Percentiles rank a stretch among this genome's conserved stretches.
phyloP scores from a whole-genome alignment of 1,284 basidiomycete genomes.

The Boletus sp. region DNA sequence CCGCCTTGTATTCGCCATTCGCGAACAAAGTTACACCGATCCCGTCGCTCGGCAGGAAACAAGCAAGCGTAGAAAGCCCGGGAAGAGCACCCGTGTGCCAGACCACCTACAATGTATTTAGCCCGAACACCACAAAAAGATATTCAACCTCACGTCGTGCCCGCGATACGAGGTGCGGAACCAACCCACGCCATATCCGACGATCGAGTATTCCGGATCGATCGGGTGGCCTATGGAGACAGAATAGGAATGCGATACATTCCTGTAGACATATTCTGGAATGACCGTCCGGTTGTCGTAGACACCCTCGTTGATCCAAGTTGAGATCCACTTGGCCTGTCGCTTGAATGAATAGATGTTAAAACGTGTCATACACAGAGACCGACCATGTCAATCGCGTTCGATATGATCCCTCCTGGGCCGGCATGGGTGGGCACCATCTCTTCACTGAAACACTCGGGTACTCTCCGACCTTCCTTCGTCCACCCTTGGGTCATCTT shows the following conservation, averaged over 20 bases:
- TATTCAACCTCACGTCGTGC: slow-evolving; percentile 35
- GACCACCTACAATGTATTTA: slow-evolving; percentile 25
- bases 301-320: slow-evolving; percentile 37
- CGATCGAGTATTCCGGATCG: slow-evolving; percentile 18
- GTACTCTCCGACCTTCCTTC: slow-evolving; percentile 31
- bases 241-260: slow-evolving; percentile 33
- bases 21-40: slow-evolving; percentile 37
- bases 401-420: slow-evolving; percentile 42
- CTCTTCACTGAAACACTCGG: slow-evolving; percentile 35
- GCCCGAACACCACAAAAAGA: neutral
- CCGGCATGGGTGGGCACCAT: slow-evolving; percentile 33
- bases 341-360: no score
- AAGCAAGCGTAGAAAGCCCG: slow-evolving; percentile 33
- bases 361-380: neutral
- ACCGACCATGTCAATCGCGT: slow-evolving; percentile 41
- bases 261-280: slow-evolving; percentile 30
- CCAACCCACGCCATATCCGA: slow-evolving; percentile 44
- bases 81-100: slow-evolving; percentile 36
- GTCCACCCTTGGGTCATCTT: slow-evolving; percentile 42
- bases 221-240: slow-evolving; percentile 20
- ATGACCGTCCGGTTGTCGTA: slow-evolving; percentile 34
- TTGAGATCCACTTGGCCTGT: slow-evolving; percentile 41
- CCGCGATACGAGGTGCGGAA: slow-evolving; percentile 37
- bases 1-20: slow-evolving; percentile 33
- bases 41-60: slow-evolving; percentile 36